phyloP scores from a whole-genome alignment of 2,329 filamentous ascomycete species.

The Nothopassalora personata region DNA sequence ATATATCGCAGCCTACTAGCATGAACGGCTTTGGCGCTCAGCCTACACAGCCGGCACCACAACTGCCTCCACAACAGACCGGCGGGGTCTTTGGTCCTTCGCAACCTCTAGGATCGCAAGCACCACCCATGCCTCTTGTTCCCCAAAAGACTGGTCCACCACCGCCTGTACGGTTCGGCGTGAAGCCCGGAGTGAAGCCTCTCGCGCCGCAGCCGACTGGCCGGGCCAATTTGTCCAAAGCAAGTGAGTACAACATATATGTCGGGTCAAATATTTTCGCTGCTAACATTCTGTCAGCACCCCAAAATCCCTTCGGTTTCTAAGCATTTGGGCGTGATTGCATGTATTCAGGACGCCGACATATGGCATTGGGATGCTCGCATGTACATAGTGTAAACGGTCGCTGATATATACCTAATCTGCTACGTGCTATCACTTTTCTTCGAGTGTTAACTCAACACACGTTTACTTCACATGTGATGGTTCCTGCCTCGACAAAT shows the following conservation, averaged over 20 bases:
- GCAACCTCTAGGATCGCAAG: slow-evolving; percentile 21
- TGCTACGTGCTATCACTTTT: no score
- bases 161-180: slow-evolving; percentile 83
- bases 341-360: slow-evolving; percentile 10
- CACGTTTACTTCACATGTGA: no score
- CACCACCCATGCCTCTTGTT: slow-evolving; percentile 55
- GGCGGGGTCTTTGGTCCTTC: slow-evolving; percentile 34
- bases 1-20: slow-evolving; percentile 35
- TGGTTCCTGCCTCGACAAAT: no score
- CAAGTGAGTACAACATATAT: slow-evolving; percentile 66
- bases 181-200: slow-evolving; percentile 66
- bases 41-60: slow-evolving; percentile 43
- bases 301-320: slow-evolving; percentile 67
- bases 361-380: slow-evolving; percentile 10
- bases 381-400: slow-evolving; percentile 16
- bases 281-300: slow-evolving; percentile 43
- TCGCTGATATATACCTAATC: no score
- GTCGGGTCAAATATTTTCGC: slow-evolving; percentile 4
- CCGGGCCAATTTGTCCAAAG: slow-evolving; percentile 84
- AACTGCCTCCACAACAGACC: slow-evolving; percentile 54
- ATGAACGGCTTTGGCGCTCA: slow-evolving; percentile 44
- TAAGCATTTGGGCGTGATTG: slow-evolving; percentile 28
- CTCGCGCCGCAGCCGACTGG: slow-evolving; percentile 82
- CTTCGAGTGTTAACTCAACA: no score
- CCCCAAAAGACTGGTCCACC: slow-evolving; percentile 81